Evolutionary conservation across 176 grass and related monocot species (phyloP).

Genomic region (Saccharum spontaneum): DNA sequence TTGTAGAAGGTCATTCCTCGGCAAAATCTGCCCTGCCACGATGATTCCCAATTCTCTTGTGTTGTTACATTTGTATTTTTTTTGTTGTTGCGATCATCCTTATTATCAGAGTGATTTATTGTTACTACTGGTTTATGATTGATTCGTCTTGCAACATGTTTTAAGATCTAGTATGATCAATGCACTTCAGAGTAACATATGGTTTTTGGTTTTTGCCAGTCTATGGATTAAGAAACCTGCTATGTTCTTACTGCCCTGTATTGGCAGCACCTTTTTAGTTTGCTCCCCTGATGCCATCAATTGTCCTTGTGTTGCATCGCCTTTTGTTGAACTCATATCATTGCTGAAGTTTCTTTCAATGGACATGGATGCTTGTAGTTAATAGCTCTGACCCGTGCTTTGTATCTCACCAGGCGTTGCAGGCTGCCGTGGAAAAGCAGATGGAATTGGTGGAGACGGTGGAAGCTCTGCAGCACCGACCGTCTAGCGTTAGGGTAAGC

Average conservation of each 20-base stretch:
- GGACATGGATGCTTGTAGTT: neutral
- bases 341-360: neutral
- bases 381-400: conserved; percentile 6
- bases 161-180: neutral
- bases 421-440: conserved; percentile 49
- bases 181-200: neutral
- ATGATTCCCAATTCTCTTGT: neutral
- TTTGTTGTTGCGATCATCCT: neutral
- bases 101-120: neutral
- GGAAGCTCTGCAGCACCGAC: conserved; percentile 38
- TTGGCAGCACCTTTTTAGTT: neutral
- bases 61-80: neutral
- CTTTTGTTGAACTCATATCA: neutral
- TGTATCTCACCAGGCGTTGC: conserved; percentile 46
- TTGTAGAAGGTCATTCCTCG: neutral
- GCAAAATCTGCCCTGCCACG: neutral
- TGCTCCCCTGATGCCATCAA: neutral
- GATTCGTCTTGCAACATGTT: neutral
- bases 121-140: neutral
- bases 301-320: neutral
- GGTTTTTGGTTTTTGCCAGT: neutral
- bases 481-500: conserved; percentile 55
- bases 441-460: conserved; percentile 55
- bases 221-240: neutral
- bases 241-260: neutral